Conservation (phyloP, 768 basidiomycete species). For the Lactarius quietus region DNA sequence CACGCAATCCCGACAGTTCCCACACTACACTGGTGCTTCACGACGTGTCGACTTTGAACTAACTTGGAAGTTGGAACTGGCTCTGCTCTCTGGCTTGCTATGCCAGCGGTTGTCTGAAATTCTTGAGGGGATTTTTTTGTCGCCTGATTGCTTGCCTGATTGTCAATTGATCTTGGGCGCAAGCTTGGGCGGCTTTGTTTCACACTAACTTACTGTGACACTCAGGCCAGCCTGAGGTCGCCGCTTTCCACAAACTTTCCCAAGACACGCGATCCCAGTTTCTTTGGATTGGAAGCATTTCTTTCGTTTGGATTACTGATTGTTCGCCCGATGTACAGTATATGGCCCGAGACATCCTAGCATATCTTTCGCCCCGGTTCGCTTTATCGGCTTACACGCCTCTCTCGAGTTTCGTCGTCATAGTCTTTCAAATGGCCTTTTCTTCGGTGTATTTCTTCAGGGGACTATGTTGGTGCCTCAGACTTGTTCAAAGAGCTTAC, state of each 20-base stretch:
- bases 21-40: not conserved
- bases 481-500: conserved; percentile 1
- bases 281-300: not conserved
- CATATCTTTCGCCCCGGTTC: not conserved
- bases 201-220: no score
- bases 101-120: not conserved
- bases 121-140: not conserved
- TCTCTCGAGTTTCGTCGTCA: no score
- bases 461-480: conserved; percentile 15
- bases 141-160: not conserved
- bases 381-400: not conserved
- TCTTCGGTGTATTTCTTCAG: no score
- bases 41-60: not conserved
- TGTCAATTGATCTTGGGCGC: not conserved
- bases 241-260: not conserved
- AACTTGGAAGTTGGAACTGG: not conserved
- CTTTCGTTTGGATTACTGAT: not conserved
- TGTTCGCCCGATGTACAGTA: not conserved
- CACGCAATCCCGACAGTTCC: not conserved
- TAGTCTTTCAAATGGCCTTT: no score
- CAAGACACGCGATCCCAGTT: no score
- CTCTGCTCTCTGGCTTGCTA: not conserved
- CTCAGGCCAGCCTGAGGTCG: no score
- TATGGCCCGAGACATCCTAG: no score
- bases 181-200: not conserved